phyloP scores from a whole-genome alignment of 352 stramenopile species.

The Globisporangium cystogenes region DNA sequence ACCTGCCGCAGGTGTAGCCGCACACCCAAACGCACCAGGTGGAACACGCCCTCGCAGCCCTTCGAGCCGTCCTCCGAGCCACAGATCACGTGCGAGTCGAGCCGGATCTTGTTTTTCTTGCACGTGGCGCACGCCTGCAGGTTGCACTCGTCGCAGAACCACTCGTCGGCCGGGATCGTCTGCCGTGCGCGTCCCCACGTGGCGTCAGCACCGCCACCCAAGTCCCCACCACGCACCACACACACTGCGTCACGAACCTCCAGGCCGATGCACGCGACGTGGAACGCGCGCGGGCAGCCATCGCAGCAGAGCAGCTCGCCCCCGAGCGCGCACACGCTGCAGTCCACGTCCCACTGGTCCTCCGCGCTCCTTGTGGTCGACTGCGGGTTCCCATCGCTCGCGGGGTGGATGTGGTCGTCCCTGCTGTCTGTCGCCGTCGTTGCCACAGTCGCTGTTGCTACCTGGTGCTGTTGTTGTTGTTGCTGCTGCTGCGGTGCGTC shows the following conservation, averaged over 20 bases:
- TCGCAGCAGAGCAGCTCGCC: conserved; percentile 89
- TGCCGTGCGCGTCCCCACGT: conserved; percentile 4
- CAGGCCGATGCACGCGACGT: conserved; percentile 80
- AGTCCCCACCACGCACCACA: not conserved
- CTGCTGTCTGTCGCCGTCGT: not conserved
- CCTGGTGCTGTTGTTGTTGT: conserved; percentile 1
- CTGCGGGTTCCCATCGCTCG: conserved; percentile 1
- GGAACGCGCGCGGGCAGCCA: conserved; percentile 90
- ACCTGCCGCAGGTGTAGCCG: too few species aligned
- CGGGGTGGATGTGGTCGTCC: conserved; percentile 9
- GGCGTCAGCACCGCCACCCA: too few species aligned
- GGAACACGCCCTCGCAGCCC: conserved; percentile 85
- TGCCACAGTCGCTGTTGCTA: not conserved
- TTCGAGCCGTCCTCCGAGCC: conserved; percentile 83
- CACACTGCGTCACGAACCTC: conserved; percentile 18
- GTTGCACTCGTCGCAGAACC: conserved; percentile 88
- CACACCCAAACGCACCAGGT: conserved; percentile 43
- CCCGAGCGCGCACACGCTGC: conserved; percentile 77
- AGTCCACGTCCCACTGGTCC: conserved; percentile 88
- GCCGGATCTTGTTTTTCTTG: conserved; percentile 84
- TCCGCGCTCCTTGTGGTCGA: conserved; percentile 34
- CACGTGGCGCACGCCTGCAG: conserved; percentile 72
- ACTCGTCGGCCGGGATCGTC: conserved; percentile 66
- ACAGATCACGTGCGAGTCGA: conserved; percentile 89
- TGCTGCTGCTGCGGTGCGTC: not conserved